Conservation (phyloP, 2,329 filamentous ascomycete genomes). For the Leptographium wingfieldii region DNA sequence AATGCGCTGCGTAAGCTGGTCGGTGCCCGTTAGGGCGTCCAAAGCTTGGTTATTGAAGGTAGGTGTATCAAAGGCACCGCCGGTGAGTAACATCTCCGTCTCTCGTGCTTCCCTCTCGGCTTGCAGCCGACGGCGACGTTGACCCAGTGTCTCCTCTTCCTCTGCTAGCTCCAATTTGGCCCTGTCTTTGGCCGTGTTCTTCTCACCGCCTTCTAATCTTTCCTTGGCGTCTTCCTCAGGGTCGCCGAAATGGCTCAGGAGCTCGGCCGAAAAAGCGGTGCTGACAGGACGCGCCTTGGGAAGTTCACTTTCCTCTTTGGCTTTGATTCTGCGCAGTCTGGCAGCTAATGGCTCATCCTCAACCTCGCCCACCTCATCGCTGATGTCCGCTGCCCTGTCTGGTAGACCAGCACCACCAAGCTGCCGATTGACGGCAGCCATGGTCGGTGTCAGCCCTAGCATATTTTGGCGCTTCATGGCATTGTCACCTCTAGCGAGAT, state of each 20-base stretch:
- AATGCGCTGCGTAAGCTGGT: constrained; percentile 27
- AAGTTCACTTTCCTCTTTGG: constrained; percentile 36
- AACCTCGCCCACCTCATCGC: constrained; percentile 29
- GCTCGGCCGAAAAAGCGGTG: constrained; percentile 53
- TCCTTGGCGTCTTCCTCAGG: constrained; percentile 26
- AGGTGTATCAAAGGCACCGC: constrained; percentile 1
- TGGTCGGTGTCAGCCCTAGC: constrained; percentile 23
- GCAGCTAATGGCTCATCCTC: constrained; percentile 56
- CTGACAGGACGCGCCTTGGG: constrained; percentile 47
- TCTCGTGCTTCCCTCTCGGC: constrained; percentile 53
- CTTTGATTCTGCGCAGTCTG: constrained; percentile 51
- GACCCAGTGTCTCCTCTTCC: constrained; percentile 67
- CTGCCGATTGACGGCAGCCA: not conserved
- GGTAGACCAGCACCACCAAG: not conserved
- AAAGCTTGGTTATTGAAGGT: constrained; percentile 13
- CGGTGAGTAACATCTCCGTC: constrained; percentile 33
- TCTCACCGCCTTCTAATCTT: constrained; percentile 12
- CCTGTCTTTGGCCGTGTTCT: constrained; percentile 16
- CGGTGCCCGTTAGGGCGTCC: constrained; percentile 15
- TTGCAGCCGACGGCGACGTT: constrained; percentile 62
- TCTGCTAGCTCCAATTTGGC: constrained; percentile 17
- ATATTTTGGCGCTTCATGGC: constrained; percentile 29
- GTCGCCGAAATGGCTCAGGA: constrained; percentile 52
- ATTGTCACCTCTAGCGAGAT: constrained; percentile 11
- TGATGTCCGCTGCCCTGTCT: constrained; percentile 13